Percentiles rank a stretch among this genome's conserved stretches.
These are phyloP conservation scores for Alternaria ethzedia DNA, from an alignment of 2,329 filamentous ascomycete genomes.

Conservation along the genomic window DNA sequence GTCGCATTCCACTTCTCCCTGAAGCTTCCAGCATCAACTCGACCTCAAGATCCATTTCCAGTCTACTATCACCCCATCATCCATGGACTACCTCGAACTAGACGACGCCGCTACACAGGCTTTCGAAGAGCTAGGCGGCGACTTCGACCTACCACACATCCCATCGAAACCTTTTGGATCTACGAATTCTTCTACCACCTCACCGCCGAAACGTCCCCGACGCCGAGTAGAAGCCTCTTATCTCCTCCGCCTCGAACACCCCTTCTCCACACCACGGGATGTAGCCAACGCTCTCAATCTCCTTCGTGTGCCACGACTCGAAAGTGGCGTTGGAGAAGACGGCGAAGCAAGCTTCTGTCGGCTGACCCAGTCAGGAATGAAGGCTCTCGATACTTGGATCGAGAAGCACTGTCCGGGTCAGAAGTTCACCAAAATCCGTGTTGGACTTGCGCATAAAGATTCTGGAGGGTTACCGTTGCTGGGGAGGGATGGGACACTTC, in stretches of 20 bases:
- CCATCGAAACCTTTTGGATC: background rate
- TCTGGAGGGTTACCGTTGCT: background rate
- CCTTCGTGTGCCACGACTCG: conserved; percentile 3
- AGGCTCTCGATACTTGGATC: background rate
- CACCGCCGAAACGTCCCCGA: background rate
- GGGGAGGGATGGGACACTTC: background rate
- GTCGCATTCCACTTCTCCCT: background rate
- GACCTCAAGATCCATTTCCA: background rate
- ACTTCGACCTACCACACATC: background rate
- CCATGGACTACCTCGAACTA: conserved; percentile 12
- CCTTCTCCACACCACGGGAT: background rate
- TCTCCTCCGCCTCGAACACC: conserved; percentile 5
- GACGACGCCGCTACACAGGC: conserved; percentile 9
- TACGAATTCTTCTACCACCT: background rate
- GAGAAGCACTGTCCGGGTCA: background rate
- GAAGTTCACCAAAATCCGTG: background rate
- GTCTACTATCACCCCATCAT: background rate
- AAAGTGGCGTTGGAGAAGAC: conserved; percentile 1
- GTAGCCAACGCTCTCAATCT: background rate
- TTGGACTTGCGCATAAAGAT: background rate
- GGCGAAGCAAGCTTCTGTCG: conserved; percentile 9
- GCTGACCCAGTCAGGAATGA: background rate
- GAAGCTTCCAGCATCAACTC: background rate
- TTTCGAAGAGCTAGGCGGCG: conserved; percentile 1
- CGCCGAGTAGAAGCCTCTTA: conserved; percentile 1